A percentile compares a stretch with the other conserved stretches of the same genome.
These are phyloP conservation scores for Apiospora saccharicola DNA, from an alignment of 2,329 filamentous ascomycete species.

Conservation along the genomic window DNA sequence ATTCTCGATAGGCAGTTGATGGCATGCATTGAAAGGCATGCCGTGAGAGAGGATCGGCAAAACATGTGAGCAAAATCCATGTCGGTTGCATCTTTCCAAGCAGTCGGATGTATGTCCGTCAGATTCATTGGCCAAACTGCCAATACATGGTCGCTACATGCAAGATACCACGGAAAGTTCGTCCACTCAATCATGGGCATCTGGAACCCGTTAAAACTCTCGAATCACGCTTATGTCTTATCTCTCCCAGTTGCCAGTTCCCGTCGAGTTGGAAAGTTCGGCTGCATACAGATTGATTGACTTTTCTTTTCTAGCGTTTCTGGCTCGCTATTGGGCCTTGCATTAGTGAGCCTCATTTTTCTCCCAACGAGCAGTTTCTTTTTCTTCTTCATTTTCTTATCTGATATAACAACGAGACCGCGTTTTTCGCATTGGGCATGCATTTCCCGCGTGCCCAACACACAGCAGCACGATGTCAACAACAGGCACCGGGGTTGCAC, in stretches of 20 bases:
- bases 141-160: conserved; percentile 12
- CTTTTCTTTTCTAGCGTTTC: not conserved
- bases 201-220: conserved; percentile 3
- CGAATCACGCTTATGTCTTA: conserved; percentile 6
- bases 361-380: not conserved
- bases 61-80: conserved; percentile 17
- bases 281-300: conserved; percentile 10
- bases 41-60: not conserved
- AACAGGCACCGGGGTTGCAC: conserved; percentile 1
- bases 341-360: conserved; percentile 14
- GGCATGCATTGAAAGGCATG: not conserved
- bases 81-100: not conserved
- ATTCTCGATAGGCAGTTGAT: not conserved
- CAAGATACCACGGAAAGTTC: not conserved
- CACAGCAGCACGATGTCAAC: not conserved
- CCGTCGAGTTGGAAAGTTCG: conserved; percentile 7
- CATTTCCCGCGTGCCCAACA: not conserved
- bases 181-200: not conserved
- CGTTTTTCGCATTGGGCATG: not conserved
- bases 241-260: not conserved
- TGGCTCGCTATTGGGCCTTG: conserved; percentile 11
- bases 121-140: not conserved
- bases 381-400: not conserved
- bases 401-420: not conserved
- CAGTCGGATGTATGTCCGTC: not conserved